These are phyloP conservation scores for Xerocomus minutiporus DNA, from an alignment of 1,284 basidiomycete genomes.

Conservation along the genomic window DNA sequence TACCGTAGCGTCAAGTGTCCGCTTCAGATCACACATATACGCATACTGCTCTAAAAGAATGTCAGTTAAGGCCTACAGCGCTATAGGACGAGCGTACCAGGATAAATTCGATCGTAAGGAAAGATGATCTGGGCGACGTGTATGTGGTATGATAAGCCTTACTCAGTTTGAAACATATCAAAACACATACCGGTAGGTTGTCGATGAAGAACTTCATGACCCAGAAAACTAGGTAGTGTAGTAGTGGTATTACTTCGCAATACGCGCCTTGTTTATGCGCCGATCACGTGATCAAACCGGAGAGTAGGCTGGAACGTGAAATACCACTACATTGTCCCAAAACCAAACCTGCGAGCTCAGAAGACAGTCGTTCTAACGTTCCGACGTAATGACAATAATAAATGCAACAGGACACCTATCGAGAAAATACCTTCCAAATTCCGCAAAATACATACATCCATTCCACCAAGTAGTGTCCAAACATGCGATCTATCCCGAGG, in stretches of 20 bases:
- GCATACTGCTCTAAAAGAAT: conserved; percentile 83
- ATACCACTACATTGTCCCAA: too few species aligned
- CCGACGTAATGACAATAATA: neutral
- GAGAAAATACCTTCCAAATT: neutral
- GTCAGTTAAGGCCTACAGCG: conserved; percentile 7
- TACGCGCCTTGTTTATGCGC: neutral
- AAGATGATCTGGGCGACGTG: conserved; percentile 67
- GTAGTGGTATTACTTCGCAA: too few species aligned
- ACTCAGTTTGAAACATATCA: conserved; percentile 1
- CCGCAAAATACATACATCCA: neutral
- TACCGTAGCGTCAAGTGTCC: conserved; percentile 89
- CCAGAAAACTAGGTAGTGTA: neutral
- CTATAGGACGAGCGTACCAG: conserved; percentile 45
- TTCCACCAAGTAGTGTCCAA: neutral
- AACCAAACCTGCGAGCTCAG: too few species aligned
- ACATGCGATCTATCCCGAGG: neutral
- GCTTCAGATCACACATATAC: conserved; percentile 98
- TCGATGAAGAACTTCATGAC: conserved; percentile 98
- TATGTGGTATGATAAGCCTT: conserved; percentile 1
- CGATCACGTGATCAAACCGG: neutral
- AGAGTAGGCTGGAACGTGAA: too few species aligned
- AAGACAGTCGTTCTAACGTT: too few species aligned
- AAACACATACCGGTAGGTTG: conserved; percentile 71
- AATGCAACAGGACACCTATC: neutral
- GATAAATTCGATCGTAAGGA: conserved; percentile 88